Base-by-base conservation (phyloP, 1,284 basidiomycete genomes). In the Sporisorium iseilematis-ciliati region DNA sequence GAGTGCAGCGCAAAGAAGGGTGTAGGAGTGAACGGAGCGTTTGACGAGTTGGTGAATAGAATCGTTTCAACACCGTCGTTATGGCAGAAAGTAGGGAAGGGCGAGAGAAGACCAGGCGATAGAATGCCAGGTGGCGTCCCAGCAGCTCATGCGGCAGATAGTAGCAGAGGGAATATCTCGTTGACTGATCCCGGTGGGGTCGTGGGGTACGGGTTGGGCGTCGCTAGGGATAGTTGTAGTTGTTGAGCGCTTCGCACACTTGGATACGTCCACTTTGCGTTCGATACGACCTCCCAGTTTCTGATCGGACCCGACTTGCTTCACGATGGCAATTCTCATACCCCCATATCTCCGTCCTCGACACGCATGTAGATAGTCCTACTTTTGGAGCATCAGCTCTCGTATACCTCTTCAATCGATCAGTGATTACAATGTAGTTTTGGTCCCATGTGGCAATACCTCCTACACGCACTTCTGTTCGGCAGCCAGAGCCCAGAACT, bases 1-100 rank as follows among this genome's bases (percentile, higher is more conserved):
- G 94, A 97, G 87, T 89, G 91, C 45, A 85, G 83, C 35, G 83
- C 83, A 16, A 85, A 85, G 69, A 77, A 79, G 49, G 82, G 80
- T 3, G 69, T 69, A 0, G 78, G 80, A 12, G 83, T 85, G 7
- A 75, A 75, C 45, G 75, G 81, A 1, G 83, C 83, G 0, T 85
- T 85, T 52, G 79, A 83, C 58, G 83, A 83, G 45, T 62, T 85
- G 21, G 82, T 85, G 31, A 82, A 82, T 38, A 43, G 77, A 65
- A 82, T 84, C 65, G 65, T 82, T 23, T 82, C 81, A 14, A 83
- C 78, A 1, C 83, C 83, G 6, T 68, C 67, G 1, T 65, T 84
- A 12, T 84, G 83, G 83, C 71, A 77, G 33, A 71, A 74, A 40
- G 72, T 76, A 2, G 75, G 52, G 7, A 76, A 78, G 2, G 78